Conservation (phyloP, 2,329 filamentous ascomycete species). For the Aspergillus pseudoglaucus region DNA sequence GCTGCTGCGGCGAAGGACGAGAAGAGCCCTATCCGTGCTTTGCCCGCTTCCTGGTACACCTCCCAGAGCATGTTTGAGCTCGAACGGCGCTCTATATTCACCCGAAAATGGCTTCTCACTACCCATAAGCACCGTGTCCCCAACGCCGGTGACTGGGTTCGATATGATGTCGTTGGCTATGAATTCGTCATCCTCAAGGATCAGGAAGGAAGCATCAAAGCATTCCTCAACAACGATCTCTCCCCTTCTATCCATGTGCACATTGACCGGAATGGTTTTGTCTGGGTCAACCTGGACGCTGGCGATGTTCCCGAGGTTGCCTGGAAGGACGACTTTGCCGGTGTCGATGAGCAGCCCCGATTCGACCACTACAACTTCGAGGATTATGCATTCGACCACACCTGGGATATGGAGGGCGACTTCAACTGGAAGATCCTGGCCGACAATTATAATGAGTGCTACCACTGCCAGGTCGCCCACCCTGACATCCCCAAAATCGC, state of each 20-base stretch:
- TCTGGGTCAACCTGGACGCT: constrained; percentile 53
- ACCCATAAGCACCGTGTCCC: constrained; percentile 40
- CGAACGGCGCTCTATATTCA: constrained; percentile 50
- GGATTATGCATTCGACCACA: constrained; percentile 51
- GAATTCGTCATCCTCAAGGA: constrained; percentile 49
- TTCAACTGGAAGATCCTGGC: constrained; percentile 58
- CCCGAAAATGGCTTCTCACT: constrained; percentile 39
- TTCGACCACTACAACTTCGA: constrained; percentile 46
- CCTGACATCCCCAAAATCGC: constrained; percentile 50
- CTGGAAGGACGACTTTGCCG: constrained; percentile 50
- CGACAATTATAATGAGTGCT: constrained; percentile 61
- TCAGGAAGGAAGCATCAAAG: constrained; percentile 46
- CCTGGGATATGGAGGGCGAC: constrained; percentile 51
- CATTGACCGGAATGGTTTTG: constrained; percentile 48
- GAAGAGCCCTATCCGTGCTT: constrained; percentile 20
- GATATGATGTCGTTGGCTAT: constrained; percentile 51
- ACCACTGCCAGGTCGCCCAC: constrained; percentile 54
- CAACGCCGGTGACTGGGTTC: constrained; percentile 50
- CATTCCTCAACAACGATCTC: constrained; percentile 55
- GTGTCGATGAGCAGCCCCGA: constrained; percentile 43
- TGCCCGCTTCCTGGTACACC: constrained; percentile 45
- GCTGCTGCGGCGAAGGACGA: constrained; percentile 9
- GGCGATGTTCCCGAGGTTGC: constrained; percentile 20
- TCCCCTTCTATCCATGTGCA: constrained; percentile 49
- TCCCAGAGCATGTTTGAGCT: constrained; percentile 41